Evolutionary conservation across 495 filamentous ascomycete species (phyloP), one percentile per base, ranked within the genome.

Genomic region (Endocarpon pusillum): DNA sequence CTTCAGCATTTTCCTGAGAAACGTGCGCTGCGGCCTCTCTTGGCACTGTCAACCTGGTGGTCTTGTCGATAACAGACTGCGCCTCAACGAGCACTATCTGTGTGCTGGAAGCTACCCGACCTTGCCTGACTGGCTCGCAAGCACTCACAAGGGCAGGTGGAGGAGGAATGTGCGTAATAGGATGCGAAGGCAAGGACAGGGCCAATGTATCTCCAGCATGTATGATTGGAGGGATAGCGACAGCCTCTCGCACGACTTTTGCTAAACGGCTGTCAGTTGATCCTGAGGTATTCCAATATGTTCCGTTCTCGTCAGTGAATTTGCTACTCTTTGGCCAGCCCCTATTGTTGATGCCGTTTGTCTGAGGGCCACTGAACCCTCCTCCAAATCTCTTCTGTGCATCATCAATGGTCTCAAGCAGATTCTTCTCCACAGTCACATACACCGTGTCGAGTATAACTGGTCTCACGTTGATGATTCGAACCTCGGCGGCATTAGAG

Each of bases 181-280:
- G 80, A 55, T 94, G 83, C n/a, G 80, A 67, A 12, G 80, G 77
- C 14, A 92, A 56, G 3, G 81, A 81, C 24, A 97, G 60, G 1
- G 81, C 78, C 37, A 97, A 69, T 26, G 85, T 54, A 47, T 96
- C 89, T 1, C 81, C 83, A 10, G 72, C 64, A 48, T 91, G 89
- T 9, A 93, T 69, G 11, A 97, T 63, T 26, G 73, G 73, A 18
- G 82, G 62, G 6, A 67, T 62, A 11, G 64, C 58, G 26, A 94
- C 53, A 2, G 84, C 78, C 33, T 77, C 69, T 14, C 81, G 71
- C 19, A 94, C 67, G n/a, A 82, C 81, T 34, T 75, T 64, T 16
- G 72, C 81, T 44, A 92, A 61, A 12, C 67, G 66, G 20, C 75
- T 67, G 40, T 84, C 75, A 2, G 61, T 58, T 33, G 71, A 53